Evolutionary conservation across 2,329 filamentous ascomycete species (phyloP).

Genomic region (Zymoseptoria ardabiliae): DNA sequence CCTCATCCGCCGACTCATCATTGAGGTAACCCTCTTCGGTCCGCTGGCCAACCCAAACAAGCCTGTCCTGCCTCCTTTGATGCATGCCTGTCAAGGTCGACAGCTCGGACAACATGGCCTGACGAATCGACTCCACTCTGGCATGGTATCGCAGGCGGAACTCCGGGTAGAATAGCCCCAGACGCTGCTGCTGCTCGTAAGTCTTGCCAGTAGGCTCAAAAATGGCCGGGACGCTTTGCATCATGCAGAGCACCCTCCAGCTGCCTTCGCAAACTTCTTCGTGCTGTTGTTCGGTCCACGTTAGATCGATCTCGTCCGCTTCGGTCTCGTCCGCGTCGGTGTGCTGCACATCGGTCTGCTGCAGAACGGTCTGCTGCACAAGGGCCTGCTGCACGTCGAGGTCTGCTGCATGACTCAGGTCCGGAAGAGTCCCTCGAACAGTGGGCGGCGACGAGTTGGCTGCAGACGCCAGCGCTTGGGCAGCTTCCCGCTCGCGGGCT

Average conservation of each 20-base stretch:
- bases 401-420: no score
- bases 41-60: background rate
- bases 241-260: background rate
- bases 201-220: background rate
- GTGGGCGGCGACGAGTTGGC: no score
- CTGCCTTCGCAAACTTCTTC: no score
- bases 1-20: background rate
- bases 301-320: no score
- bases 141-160: background rate
- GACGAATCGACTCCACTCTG: background rate
- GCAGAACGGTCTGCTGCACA: no score
- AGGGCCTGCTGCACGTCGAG: no score
- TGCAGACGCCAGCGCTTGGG: no score
- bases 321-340: no score
- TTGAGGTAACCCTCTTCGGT: background rate
- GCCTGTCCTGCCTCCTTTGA: background rate
- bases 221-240: background rate
- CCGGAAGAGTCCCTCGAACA: no score
- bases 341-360: no score
- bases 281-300: no score
- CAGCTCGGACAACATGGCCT: background rate
- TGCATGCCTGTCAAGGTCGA: background rate
- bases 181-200: background rate
- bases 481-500: no score
- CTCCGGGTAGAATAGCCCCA: background rate